phyloP scores from a whole-genome alignment of 2,329 filamentous ascomycete genomes.

The Trichoderma sp. region DNA sequence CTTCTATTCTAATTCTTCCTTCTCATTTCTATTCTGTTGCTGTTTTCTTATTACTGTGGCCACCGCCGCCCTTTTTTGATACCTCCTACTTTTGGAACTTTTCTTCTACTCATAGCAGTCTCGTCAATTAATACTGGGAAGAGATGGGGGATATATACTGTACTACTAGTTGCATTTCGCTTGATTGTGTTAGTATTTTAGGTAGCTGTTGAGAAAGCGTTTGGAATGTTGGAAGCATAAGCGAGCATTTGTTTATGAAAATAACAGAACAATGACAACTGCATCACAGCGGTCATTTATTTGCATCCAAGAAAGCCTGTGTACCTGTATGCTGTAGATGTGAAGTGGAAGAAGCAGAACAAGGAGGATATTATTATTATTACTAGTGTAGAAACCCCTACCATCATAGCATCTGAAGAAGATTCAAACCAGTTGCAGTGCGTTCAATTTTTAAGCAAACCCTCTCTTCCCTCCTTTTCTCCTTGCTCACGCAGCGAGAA shows the following conservation, averaged over 20 bases:
- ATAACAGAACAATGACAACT: slow-evolving; percentile 6
- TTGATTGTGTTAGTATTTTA: slow-evolving; percentile 13
- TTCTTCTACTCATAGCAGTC: slow-evolving; percentile 6
- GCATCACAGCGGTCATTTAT: neutral
- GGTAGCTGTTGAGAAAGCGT: neutral
- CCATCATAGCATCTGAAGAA: neutral
- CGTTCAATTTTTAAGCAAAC: neutral
- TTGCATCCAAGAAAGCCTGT: neutral
- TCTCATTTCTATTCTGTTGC: neutral
- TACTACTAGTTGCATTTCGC: slow-evolving; percentile 17
- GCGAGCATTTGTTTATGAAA: slow-evolving; percentile 18
- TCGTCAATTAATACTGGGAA: neutral
- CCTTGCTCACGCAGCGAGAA: slow-evolving; percentile 17
- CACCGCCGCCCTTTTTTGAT: neutral
- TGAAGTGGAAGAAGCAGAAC: neutral
- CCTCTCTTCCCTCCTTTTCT: neutral
- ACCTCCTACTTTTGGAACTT: slow-evolving; percentile 7
- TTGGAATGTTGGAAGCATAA: slow-evolving; percentile 19
- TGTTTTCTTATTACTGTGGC: neutral
- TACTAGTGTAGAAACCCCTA: neutral
- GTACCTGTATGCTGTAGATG: neutral
- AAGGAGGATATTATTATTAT: neutral
- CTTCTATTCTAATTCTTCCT: neutral
- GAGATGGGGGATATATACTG: slow-evolving; percentile 6
- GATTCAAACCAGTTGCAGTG: neutral